Evolutionary conservation across 139 green algal species (phyloP).

Genomic region (Desmodesmus armatus): DNA sequence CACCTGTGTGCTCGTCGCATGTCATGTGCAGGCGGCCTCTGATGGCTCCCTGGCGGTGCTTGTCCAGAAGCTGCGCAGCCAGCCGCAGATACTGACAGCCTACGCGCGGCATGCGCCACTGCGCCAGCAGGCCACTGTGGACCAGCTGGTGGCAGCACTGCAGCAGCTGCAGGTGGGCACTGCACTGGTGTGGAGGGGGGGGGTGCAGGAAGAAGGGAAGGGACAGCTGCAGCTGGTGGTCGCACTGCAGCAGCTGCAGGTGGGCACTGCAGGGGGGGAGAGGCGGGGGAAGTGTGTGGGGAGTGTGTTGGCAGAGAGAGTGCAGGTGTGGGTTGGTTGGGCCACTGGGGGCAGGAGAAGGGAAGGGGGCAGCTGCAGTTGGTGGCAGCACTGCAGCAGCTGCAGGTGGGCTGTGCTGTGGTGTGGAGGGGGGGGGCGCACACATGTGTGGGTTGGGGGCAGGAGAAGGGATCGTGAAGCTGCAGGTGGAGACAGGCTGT

Average conservation of each 20-base stretch:
- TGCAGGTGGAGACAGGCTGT: too few species aligned
- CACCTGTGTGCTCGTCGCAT: not conserved
- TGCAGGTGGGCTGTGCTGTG: constrained; percentile 31
- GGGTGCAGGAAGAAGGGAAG: not conserved
- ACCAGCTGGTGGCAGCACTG: constrained; percentile 13
- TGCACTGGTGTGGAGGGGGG: not conserved
- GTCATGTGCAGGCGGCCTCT: constrained; percentile 4
- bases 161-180: constrained; percentile 27
- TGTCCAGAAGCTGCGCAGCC: constrained; percentile 22
- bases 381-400: constrained; percentile 22
- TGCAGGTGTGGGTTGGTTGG: too few species aligned
- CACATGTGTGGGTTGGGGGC: too few species aligned
- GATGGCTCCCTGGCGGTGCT: constrained; percentile 22
- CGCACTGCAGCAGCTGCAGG: constrained; percentile 29
- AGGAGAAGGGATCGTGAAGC: too few species aligned
- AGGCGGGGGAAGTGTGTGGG: too few species aligned
- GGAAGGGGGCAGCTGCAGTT: not conserved
- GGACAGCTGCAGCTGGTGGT: not conserved
- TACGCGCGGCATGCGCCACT: constrained; percentile 20
- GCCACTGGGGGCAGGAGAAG: too few species aligned
- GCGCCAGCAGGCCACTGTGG: not conserved
- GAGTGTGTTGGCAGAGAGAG: too few species aligned
- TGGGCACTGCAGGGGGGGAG: not conserved
- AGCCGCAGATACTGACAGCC: constrained; percentile 36
- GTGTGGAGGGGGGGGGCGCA: too few species aligned